Evolutionary conservation across 768 basidiomycete genomes (phyloP).

Genomic region (Lentinula guzmanii): DNA sequence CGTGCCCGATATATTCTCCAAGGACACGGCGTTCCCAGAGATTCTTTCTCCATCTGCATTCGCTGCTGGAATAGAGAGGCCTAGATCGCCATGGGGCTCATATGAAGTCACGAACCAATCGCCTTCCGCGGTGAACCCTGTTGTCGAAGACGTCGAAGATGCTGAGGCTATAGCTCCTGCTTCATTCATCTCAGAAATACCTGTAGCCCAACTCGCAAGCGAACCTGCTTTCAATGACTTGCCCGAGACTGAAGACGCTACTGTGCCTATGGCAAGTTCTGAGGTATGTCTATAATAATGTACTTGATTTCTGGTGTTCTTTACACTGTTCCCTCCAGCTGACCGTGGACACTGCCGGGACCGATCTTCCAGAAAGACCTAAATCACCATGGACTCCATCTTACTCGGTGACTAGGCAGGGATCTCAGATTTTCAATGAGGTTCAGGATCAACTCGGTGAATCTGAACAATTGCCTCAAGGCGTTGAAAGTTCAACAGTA

Average conservation of each 20-base stretch:
- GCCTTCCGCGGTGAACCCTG: background rate
- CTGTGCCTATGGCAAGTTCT: background rate
- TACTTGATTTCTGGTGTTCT: background rate
- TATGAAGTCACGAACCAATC: constrained; percentile 10
- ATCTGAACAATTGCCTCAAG: constrained; percentile 11
- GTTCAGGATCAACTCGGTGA: constrained; percentile 5
- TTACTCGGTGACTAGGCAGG: constrained; percentile 29
- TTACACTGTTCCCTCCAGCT: background rate
- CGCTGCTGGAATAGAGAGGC: constrained; percentile 12
- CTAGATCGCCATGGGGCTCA: constrained; percentile 18
- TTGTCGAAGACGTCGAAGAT: background rate
- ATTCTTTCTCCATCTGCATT: background rate
- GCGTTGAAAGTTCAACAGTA: background rate
- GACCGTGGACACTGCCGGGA: constrained; percentile 3
- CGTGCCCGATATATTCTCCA: background rate
- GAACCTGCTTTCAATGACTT: background rate
- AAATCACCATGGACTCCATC: constrained; percentile 28
- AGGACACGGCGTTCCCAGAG: background rate
- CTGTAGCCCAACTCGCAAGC: background rate
- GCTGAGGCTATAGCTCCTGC: background rate
- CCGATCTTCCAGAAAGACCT: constrained; percentile 15
- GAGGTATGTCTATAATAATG: background rate
- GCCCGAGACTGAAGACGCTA: background rate
- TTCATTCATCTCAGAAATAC: background rate
- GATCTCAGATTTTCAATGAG: constrained; percentile 8